Conservation (phyloP, 2,329 filamentous ascomycete genomes). For the Venturia oleaginea region DNA sequence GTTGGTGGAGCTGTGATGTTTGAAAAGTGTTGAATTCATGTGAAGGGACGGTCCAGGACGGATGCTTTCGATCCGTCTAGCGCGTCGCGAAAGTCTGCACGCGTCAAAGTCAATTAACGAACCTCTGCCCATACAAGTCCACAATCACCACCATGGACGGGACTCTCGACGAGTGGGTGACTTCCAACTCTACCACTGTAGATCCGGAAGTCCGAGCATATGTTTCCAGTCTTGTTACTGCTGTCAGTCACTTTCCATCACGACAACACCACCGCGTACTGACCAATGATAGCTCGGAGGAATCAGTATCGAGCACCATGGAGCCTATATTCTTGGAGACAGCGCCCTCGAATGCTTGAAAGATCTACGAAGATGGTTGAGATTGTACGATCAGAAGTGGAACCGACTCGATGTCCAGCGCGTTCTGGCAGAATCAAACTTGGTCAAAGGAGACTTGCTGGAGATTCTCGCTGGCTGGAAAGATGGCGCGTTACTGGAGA, state of each 20-base stretch:
- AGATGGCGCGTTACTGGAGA: slow-evolving; percentile 61
- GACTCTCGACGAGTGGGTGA: slow-evolving; percentile 35
- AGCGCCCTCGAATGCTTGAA: slow-evolving; percentile 86
- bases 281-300: slow-evolving; percentile 64
- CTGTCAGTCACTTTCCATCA: slow-evolving; percentile 47
- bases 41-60: background rate
- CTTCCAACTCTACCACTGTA: slow-evolving; percentile 36
- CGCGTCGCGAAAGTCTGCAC: background rate
- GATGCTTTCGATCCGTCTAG: background rate
- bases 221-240: slow-evolving; percentile 87
- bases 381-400: slow-evolving; percentile 84
- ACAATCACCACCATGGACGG: slow-evolving; percentile 13
- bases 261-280: background rate
- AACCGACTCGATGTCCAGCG: slow-evolving; percentile 92
- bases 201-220: slow-evolving; percentile 90
- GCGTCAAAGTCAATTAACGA: background rate
- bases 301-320: slow-evolving; percentile 67
- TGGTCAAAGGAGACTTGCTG: slow-evolving; percentile 82
- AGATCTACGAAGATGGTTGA: slow-evolving; percentile 91
- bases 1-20: background rate
- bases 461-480: slow-evolving; percentile 81
- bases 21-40: background rate
- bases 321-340: slow-evolving; percentile 81
- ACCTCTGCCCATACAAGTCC: background rate
- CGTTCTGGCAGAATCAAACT: slow-evolving; percentile 82